These are phyloP conservation scores for Komagataella pastoris DNA, from an alignment of 805 yeast species.

Conservation along the genomic window DNA sequence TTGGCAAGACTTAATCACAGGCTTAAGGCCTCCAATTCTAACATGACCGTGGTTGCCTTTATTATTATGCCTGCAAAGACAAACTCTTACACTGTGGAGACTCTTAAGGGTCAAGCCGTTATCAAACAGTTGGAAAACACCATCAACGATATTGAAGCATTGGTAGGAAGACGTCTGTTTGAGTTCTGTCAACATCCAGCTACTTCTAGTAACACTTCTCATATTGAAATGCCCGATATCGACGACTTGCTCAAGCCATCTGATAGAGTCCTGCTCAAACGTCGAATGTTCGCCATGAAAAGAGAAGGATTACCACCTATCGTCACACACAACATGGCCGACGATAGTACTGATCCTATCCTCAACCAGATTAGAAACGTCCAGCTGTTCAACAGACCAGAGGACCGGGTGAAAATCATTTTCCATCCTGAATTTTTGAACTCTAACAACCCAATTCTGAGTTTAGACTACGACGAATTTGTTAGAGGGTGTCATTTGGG, in stretches of 20 bases:
- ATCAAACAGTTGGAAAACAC: slow-evolving; percentile 83
- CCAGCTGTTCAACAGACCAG: slow-evolving; percentile 76
- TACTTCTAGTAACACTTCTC: slow-evolving; percentile 29
- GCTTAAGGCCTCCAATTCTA: slow-evolving; percentile 69
- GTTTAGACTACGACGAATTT: slow-evolving; percentile 92
- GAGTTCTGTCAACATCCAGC: slow-evolving; percentile 58
- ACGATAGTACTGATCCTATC: slow-evolving; percentile 84
- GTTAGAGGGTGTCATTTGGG: slow-evolving; percentile 97
- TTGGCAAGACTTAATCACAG: slow-evolving; percentile 85
- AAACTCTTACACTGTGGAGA: slow-evolving; percentile 89
- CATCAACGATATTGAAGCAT: slow-evolving; percentile 73
- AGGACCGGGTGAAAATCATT: slow-evolving; percentile 86
- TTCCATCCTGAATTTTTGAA: slow-evolving; percentile 97
- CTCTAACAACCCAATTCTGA: slow-evolving; percentile 86
- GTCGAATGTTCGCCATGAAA: slow-evolving; percentile 87
- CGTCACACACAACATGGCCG: slow-evolving; percentile 93
- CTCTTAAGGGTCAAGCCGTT: slow-evolving; percentile 92
- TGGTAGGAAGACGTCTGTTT: slow-evolving; percentile 76
- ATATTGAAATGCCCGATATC: slow-evolving; percentile 45
- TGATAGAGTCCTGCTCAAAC: slow-evolving; percentile 78
- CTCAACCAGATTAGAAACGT: slow-evolving; percentile 86
- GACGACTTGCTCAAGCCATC: slow-evolving; percentile 78
- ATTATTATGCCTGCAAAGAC: slow-evolving; percentile 97
- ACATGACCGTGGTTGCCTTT: slow-evolving; percentile 90
- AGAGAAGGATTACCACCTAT: slow-evolving; percentile 86